Conservation (phyloP, 352 stramenopile genomes). For the Phytophthora pseudosyringae region DNA sequence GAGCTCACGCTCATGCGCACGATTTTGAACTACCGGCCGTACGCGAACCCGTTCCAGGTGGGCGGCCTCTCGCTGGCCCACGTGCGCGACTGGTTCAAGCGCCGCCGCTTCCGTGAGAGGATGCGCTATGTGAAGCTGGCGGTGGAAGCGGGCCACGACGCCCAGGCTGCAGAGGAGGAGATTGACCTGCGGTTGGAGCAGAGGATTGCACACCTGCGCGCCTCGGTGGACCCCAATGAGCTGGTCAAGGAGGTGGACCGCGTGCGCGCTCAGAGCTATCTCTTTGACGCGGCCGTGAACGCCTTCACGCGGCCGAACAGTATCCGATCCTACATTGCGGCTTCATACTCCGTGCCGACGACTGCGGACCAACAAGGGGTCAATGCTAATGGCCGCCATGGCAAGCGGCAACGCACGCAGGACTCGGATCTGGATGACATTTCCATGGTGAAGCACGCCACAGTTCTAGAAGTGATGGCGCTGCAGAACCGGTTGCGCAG, state of each 20-base stretch:
- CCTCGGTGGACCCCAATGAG: constrained; percentile 75
- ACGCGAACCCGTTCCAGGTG: constrained; percentile 69
- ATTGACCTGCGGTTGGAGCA: constrained; percentile 83
- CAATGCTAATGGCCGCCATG: constrained; percentile 22
- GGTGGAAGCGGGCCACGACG: constrained; percentile 66
- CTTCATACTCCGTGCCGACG: constrained; percentile 58
- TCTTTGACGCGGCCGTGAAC: constrained; percentile 69
- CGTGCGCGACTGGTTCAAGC: constrained; percentile 89
- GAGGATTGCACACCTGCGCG: constrained; percentile 72
- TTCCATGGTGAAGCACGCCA: constrained; percentile 70
- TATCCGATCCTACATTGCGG: constrained; percentile 62
- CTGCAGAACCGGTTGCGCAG: constrained; percentile 77
- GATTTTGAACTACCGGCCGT: constrained; percentile 84
- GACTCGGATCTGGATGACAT: constrained; percentile 73
- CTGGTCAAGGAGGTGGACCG: constrained; percentile 82
- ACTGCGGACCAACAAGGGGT: constrained; percentile 44
- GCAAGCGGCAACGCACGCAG: constrained; percentile 68
- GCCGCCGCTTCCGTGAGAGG: constrained; percentile 77
- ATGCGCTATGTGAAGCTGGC: constrained; percentile 81
- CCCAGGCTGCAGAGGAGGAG: constrained; percentile 71
- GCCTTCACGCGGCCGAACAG: constrained; percentile 68
- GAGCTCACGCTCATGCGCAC: constrained; percentile 87
- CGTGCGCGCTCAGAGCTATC: constrained; percentile 65
- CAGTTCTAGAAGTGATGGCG: constrained; percentile 63
- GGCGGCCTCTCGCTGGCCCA: constrained; percentile 69